Base-by-base conservation (phyloP, 352 stramenopile genomes). In the Phytopythium chamaehyphon region DNA sequence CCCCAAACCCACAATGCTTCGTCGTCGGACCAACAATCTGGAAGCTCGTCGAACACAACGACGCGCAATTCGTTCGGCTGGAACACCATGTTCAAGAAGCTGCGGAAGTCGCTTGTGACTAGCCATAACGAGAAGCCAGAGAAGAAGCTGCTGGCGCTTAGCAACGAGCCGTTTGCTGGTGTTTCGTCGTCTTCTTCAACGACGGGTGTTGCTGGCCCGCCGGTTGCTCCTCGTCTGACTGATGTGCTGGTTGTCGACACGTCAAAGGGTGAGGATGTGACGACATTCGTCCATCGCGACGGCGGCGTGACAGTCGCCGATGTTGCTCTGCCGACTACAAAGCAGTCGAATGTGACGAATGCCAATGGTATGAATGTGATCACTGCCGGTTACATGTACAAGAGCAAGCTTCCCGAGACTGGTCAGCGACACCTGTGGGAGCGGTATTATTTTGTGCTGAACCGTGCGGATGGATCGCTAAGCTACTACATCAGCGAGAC, bases 301-400 rank as follows among this genome's bases (percentile, higher is more conserved):
- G 72, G 67, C 7, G 84, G 84, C 45, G 79, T 94, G 6, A 36
- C 80, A 8, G 81, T 92, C 5, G 63, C 67, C 1, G 74, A 88
- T 51, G 64, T 92, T 35, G 62, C 80, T 0, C 45, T 59, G 0
- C 62, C 69, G 24, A 67, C 57, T 7, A 66, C 63, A 10, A 73
- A 71, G 36, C 59, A n/a, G n/a, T 31, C 48, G 10, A 51, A 47
- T 47, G 47, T 33, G 21, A 12, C 47, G 35, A 16, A 9, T 18
- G 31, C 28, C n/a, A 67, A 52, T 36, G 56, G 55, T 6, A 68
- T 73, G 57, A 90, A 91, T 46, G 76, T 88, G 16, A 51, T 91
- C 36, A 92, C 81, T 21, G 71, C 70, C n/a, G 84, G 84, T 6
- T 94, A 94, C 70, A 90, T 94, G 81, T 94, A 91, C 67, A 90